These are phyloP conservation scores for Leccinum obscurum DNA, from an alignment of 768 basidiomycete genomes.

Conservation along the genomic window DNA sequence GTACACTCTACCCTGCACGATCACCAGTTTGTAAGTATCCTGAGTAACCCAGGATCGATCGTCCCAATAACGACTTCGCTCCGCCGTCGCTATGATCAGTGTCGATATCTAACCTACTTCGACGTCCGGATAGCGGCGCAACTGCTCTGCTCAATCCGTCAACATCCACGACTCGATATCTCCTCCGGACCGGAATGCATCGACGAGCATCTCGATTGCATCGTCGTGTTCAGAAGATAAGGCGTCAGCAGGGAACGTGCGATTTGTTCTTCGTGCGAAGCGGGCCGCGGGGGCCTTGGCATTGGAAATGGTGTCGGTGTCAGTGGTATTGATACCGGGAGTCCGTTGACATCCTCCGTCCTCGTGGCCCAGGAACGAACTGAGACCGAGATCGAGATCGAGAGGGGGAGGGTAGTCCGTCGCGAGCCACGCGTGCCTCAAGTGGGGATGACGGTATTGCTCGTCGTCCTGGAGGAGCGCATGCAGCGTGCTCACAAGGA, in stretches of 20 bases:
- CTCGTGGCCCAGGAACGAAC: background rate
- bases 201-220: conserved; percentile 45
- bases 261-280: conserved; percentile 31
- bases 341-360: background rate
- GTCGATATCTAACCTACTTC: conserved; percentile 21
- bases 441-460: conserved; percentile 4
- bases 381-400: background rate
- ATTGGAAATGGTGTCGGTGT: background rate
- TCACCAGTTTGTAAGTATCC: conserved; percentile 42
- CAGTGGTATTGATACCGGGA: background rate
- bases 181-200: conserved; percentile 44
- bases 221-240: conserved; percentile 43
- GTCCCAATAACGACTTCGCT: conserved; percentile 29
- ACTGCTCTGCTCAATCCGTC: conserved; percentile 44
- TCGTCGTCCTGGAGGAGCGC: conserved; percentile 19
- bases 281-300: background rate
- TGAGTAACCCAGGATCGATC: conserved; percentile 52
- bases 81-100: conserved; percentile 2
- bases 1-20: no score
- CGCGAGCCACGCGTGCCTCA: conserved; percentile 53
- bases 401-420: conserved; percentile 48
- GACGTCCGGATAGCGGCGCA: conserved; percentile 25
- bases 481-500: conserved; percentile 37
- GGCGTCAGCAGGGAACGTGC: conserved; percentile 42
- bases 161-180: conserved; percentile 42